Conservation (phyloP, 73 alveolate genomes). For the Tetrahymena malaccensis region DNA sequence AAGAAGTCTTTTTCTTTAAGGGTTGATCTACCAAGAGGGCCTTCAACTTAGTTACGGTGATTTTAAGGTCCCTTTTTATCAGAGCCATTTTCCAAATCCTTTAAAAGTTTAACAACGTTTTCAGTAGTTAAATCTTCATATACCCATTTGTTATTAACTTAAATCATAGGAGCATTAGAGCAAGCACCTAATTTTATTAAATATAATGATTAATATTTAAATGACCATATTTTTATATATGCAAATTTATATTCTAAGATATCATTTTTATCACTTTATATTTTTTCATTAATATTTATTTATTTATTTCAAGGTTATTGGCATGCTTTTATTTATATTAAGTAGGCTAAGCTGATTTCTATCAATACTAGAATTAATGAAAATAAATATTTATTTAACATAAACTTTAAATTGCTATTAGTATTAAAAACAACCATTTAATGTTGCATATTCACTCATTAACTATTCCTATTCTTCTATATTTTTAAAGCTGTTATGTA, state of each 20-base stretch:
- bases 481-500: neutral
- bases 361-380: too few relatives aligned
- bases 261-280: too few relatives aligned
- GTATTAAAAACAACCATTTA: too few relatives aligned
- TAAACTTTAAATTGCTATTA: too few relatives aligned
- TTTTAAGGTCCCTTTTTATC: slow-evolving; percentile 76
- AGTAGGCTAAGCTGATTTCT: neutral
- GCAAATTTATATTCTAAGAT: neutral
- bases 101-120: slow-evolving; percentile 48
- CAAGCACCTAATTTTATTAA: slow-evolving; percentile 53
- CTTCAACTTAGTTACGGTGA: slow-evolving; percentile 60
- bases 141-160: slow-evolving; percentile 81
- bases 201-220: neutral
- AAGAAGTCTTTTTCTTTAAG: slow-evolving; percentile 12
- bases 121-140: slow-evolving; percentile 87
- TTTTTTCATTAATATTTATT: too few relatives aligned
- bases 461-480: neutral
- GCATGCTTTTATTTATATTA: neutral
- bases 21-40: slow-evolving; percentile 77
- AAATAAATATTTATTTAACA: too few relatives aligned
- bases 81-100: slow-evolving; percentile 61
- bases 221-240: neutral
- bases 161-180: slow-evolving; percentile 88
- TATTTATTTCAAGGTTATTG: neutral
- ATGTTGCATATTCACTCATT: neutral